Percentiles rank a stretch among this genome's conserved stretches.
Evolutionary conservation across 805 yeast genomes (phyloP).

Genomic region (Zygosaccharomyces lentus): DNA sequence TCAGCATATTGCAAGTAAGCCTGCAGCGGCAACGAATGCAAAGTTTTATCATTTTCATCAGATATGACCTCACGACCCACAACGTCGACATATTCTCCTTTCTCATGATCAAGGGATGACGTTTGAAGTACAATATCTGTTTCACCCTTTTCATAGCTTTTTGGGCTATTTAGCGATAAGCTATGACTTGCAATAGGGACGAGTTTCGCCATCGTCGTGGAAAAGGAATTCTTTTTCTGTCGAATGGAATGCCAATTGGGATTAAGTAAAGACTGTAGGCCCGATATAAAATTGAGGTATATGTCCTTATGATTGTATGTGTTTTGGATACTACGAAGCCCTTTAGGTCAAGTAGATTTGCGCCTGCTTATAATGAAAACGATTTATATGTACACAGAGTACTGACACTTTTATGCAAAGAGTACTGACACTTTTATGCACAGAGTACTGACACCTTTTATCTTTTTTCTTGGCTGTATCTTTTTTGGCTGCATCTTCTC

Average conservation of each 20-base stretch:
- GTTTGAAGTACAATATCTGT: slow-evolving; percentile 1
- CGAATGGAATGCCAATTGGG: neutral
- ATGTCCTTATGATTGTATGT: neutral
- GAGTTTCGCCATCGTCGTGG: slow-evolving; percentile 7
- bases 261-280: slow-evolving; percentile 1
- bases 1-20: slow-evolving; percentile 14
- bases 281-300: neutral
- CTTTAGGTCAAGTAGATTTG: neutral
- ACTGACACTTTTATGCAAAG: neutral
- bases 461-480: neutral
- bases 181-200: slow-evolving; percentile 10
- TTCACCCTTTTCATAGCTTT: slow-evolving; percentile 2
- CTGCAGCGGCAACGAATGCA: slow-evolving; percentile 11
- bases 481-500: neutral
- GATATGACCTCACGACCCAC: slow-evolving; percentile 13
- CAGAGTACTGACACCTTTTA: neutral
- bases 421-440: neutral
- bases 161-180: slow-evolving; percentile 1
- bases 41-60: slow-evolving; percentile 3
- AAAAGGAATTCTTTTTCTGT: neutral
- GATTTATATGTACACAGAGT: neutral
- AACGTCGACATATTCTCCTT: slow-evolving; percentile 10
- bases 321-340: neutral
- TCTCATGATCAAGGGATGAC: slow-evolving; percentile 5
- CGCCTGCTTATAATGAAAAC: neutral